These are phyloP conservation scores for Rhizopus delemar DNA, from an alignment of 371 early-diverging fungal species.

Conservation along the genomic window DNA sequence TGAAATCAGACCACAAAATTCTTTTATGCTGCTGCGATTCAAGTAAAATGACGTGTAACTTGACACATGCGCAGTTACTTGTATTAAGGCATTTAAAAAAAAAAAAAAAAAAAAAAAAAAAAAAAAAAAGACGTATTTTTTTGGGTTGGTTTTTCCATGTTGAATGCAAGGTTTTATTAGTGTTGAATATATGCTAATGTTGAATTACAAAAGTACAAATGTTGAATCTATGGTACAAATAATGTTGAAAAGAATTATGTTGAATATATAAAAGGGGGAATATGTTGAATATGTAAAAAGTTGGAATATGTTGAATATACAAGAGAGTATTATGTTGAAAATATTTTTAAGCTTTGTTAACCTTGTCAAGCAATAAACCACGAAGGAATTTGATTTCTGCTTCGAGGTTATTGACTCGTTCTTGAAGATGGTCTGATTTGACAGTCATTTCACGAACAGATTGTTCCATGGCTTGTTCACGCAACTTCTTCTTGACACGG, in stretches of 20 bases:
- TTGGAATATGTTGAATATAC: slow-evolving; percentile 8
- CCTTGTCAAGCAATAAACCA: slow-evolving; percentile 78
- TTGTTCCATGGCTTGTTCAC: slow-evolving; percentile 83
- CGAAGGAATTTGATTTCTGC: slow-evolving; percentile 89
- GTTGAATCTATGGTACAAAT: slow-evolving; percentile 8
- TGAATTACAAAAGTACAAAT: background rate
- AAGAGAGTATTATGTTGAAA: background rate
- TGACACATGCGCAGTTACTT: too few relatives aligned
- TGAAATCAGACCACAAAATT: too few relatives aligned
- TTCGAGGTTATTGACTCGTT: slow-evolving; percentile 75
- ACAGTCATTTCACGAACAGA: slow-evolving; percentile 80
- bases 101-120: background rate
- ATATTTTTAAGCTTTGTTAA: slow-evolving; percentile 20
- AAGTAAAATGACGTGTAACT: too few relatives aligned
- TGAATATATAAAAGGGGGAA: slow-evolving; percentile 1
- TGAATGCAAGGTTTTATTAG: slow-evolving; percentile 8
- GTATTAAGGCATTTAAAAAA: too few relatives aligned
- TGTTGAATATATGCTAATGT: slow-evolving; percentile 12
- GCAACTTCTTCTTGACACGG: slow-evolving; percentile 87
- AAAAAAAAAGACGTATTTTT: background rate
- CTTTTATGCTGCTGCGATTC: too few relatives aligned
- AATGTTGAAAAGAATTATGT: slow-evolving; percentile 5
- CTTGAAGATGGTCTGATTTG: slow-evolving; percentile 73
- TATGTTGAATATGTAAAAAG: slow-evolving; percentile 6
- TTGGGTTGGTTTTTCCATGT: background rate